phyloP scores from a whole-genome alignment of 208 protist species.

The Leishmania aethiopica region DNA sequence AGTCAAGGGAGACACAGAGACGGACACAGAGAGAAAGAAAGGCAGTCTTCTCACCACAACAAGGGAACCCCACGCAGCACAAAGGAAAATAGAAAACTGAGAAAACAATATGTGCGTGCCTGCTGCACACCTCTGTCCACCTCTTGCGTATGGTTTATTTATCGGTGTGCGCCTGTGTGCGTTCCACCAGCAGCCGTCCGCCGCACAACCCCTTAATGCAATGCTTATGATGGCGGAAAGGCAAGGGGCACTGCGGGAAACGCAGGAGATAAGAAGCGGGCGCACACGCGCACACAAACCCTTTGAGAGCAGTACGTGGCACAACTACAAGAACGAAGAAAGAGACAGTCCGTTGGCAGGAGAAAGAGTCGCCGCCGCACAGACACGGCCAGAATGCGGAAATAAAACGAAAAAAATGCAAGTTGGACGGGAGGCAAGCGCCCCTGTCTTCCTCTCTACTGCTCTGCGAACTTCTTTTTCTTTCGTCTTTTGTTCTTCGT shows the following conservation, averaged over 20 bases:
- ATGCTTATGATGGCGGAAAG: background rate
- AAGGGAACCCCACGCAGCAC: background rate
- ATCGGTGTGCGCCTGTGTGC: background rate
- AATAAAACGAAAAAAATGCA: background rate
- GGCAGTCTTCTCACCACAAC: background rate
- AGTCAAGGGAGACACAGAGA: background rate
- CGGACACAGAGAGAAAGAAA: background rate
- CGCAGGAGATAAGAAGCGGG: background rate
- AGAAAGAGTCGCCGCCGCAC: background rate
- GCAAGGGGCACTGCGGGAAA: background rate
- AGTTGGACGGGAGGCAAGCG: background rate
- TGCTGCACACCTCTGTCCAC: background rate
- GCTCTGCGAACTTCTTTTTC: background rate
- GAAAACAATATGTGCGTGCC: background rate
- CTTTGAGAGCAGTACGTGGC: background rate
- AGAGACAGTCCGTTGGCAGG: background rate
- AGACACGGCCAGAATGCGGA: background rate
- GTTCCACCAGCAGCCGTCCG: background rate
- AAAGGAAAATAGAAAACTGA: background rate
- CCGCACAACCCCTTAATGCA: background rate
- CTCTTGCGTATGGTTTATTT: background rate
- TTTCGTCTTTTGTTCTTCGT: background rate
- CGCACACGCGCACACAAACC: background rate
- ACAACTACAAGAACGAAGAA: background rate
- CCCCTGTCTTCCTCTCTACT: background rate